A percentile compares a stretch with the other conserved stretches of the same genome.
Conservation (phyloP, 768 basidiomycete genomes). For the Russula vinacea region DNA sequence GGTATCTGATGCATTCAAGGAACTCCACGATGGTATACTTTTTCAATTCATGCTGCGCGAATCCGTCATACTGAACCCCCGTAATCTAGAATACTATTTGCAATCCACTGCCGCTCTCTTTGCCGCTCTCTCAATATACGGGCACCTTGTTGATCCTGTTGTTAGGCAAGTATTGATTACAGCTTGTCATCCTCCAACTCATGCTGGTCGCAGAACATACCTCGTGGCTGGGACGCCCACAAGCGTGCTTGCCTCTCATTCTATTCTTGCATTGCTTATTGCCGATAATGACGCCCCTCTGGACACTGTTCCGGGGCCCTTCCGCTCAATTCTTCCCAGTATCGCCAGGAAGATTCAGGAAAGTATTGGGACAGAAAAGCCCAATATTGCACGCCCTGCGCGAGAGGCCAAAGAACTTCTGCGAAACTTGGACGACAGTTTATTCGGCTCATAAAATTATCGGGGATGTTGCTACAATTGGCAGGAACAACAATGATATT, state of each 20-base stretch:
- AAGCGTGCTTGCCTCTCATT: slow-evolving; percentile 57
- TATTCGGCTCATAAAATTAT: slow-evolving; percentile 23
- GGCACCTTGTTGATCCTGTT: slow-evolving; percentile 61
- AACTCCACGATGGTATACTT: slow-evolving; percentile 59
- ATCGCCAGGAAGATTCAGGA: slow-evolving; percentile 74
- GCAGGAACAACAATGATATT: no score
- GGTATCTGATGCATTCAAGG: slow-evolving; percentile 74
- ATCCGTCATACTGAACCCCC: slow-evolving; percentile 2
- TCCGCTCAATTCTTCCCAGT: slow-evolving; percentile 58
- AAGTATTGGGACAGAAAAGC: slow-evolving; percentile 63
- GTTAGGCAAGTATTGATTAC: slow-evolving; percentile 52
- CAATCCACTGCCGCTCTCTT: slow-evolving; percentile 64
- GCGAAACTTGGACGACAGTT: slow-evolving; percentile 25
- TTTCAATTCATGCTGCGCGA: neutral
- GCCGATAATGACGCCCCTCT: slow-evolving; percentile 39
- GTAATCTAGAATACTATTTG: slow-evolving; percentile 59
- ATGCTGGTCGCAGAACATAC: slow-evolving; percentile 45
- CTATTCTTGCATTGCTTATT: slow-evolving; percentile 55
- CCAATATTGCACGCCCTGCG: slow-evolving; percentile 72
- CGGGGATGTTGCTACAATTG: neutral
- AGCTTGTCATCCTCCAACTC: neutral
- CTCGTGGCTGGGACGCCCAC: slow-evolving; percentile 67
- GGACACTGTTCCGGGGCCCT: slow-evolving; percentile 47
- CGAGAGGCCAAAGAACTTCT: slow-evolving; percentile 78
- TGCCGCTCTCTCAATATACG: slow-evolving; percentile 56